phyloP scores from a whole-genome alignment of 345 rosid species.

The Mangifera indica region DNA sequence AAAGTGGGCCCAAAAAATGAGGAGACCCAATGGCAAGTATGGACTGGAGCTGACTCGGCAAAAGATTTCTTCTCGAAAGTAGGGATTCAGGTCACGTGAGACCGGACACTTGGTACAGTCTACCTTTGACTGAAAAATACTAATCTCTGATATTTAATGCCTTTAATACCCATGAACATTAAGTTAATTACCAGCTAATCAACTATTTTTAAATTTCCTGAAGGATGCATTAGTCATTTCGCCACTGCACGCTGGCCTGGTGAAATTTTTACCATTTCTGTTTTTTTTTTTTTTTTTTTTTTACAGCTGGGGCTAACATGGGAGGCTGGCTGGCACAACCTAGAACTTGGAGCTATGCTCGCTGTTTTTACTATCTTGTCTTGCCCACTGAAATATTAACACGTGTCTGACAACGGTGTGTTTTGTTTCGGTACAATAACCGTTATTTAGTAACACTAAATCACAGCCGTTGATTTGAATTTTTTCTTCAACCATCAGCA shows the following conservation, averaged over 20 bases:
- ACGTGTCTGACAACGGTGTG: neutral
- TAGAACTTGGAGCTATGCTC: constrained; percentile 24
- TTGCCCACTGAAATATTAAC: neutral
- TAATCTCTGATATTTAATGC: neutral
- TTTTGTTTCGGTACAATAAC: neutral
- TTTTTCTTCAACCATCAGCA: neutral
- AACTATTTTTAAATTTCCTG: neutral
- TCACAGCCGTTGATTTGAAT: neutral
- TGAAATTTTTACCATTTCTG: constrained; percentile 13
- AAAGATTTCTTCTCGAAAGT: constrained; percentile 24
- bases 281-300: neutral
- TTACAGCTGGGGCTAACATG: constrained; percentile 37
- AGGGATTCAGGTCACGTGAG: constrained; percentile 52
- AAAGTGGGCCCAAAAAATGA: neutral
- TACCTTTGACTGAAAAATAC: constrained; percentile 36
- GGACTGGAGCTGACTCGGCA: constrained; percentile 35
- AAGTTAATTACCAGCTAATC: constrained; percentile 20
- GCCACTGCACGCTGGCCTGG: neutral
- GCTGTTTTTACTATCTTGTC: neutral
- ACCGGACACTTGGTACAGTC: constrained; percentile 30
- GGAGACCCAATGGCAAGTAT: constrained; percentile 18
- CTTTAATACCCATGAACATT: constrained; percentile 6
- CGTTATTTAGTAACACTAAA: neutral
- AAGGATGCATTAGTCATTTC: constrained; percentile 25
- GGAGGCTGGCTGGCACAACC: constrained; percentile 39